Evolutionary conservation across 208 protist genomes (phyloP).

Genomic region (Leishmania martiniquensis): DNA sequence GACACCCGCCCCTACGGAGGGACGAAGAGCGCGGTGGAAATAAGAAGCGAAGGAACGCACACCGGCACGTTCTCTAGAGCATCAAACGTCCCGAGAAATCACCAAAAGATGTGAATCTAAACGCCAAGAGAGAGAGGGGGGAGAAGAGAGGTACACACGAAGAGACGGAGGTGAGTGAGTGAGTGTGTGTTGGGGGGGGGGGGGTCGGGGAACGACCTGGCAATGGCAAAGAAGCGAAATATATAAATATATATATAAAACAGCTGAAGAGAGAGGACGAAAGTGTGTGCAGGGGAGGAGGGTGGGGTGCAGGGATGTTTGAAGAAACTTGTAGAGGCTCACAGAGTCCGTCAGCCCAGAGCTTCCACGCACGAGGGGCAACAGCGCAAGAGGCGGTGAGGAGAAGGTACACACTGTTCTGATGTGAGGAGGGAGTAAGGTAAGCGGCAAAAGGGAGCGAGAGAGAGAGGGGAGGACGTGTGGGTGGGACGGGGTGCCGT

Average conservation of each 20-base stretch:
- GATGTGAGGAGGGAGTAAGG: background rate
- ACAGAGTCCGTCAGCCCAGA: background rate
- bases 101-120: background rate
- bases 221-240: too few relatives aligned
- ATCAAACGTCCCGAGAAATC: background rate
- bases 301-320: background rate
- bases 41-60: background rate
- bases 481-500: background rate
- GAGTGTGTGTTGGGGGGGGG: background rate
- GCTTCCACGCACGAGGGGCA: background rate
- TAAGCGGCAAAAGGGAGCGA: background rate
- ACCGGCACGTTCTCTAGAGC: background rate
- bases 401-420: background rate
- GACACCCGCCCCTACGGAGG: background rate
- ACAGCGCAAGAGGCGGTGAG: background rate
- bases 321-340: background rate
- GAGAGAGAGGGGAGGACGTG: background rate
- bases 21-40: background rate
- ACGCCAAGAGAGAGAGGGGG: background rate
- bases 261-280: too few relatives aligned
- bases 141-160: background rate
- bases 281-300: background rate
- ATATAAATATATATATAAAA: too few relatives aligned
- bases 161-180: background rate
- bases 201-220: too few relatives aligned